phyloP scores from a whole-genome alignment of 2,329 filamentous ascomycete species.

The Apiospora kogelbergensis region DNA sequence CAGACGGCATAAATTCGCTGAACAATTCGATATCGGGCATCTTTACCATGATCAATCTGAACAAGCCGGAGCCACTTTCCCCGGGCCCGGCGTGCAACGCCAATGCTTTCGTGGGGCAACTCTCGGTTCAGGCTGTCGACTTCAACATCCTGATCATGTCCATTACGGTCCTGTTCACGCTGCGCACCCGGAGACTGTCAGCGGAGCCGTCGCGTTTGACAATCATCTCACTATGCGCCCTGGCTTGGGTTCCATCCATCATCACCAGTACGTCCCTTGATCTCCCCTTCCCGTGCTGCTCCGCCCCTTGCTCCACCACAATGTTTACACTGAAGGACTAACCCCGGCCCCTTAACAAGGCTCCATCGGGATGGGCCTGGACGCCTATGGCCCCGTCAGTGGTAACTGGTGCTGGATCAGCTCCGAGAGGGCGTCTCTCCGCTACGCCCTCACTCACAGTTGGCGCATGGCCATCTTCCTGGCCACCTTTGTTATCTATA shows the following conservation, averaged over 20 bases:
- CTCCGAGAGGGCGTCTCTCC: constrained; percentile 34
- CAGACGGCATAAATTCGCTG: constrained; percentile 41
- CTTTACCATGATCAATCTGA: constrained; percentile 26
- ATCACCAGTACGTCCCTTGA: constrained; percentile 32
- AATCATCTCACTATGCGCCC: constrained; percentile 34
- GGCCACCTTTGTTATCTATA: constrained; percentile 39
- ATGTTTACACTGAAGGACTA: not conserved
- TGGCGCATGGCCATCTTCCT: constrained; percentile 45
- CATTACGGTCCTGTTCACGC: constrained; percentile 40
- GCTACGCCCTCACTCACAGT: constrained; percentile 44
- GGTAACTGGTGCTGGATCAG: constrained; percentile 51
- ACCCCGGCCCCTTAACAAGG: not conserved
- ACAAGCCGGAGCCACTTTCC: constrained; percentile 22
- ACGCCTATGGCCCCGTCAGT: constrained; percentile 36
- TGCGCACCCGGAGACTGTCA: constrained; percentile 35
- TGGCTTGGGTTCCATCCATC: constrained; percentile 40
- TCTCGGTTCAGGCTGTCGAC: constrained; percentile 43
- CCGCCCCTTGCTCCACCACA: not conserved
- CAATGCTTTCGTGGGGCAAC: constrained; percentile 45
- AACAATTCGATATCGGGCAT: constrained; percentile 44
- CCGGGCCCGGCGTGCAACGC: constrained; percentile 35
- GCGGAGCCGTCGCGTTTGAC: constrained; percentile 28
- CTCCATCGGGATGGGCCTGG: constrained; percentile 25
- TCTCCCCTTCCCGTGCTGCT: not conserved
- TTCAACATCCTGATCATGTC: constrained; percentile 46